These are phyloP conservation scores for Begonia peltatifolia DNA, from an alignment of 306 rosid species.

Conservation along the genomic window DNA sequence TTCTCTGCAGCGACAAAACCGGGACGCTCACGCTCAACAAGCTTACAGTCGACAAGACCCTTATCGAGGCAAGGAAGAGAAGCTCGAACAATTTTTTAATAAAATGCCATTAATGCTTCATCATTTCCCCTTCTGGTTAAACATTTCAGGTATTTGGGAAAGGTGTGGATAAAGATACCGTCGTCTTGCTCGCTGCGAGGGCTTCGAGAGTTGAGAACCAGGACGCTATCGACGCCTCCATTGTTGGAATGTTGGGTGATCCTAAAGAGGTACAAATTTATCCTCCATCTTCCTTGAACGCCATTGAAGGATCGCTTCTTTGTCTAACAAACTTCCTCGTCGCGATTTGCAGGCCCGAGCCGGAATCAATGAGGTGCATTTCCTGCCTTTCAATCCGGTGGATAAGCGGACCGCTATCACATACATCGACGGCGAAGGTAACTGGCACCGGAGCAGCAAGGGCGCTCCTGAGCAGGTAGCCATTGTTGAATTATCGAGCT, in stretches of 20 bases:
- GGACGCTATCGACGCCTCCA: not conserved
- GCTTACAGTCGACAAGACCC: slow-evolving; percentile 26
- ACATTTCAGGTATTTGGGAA: not conserved
- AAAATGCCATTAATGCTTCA: too few relatives aligned
- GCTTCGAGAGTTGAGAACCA: slow-evolving; percentile 1
- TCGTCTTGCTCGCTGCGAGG: not conserved
- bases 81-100: too few relatives aligned
- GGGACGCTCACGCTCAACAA: not conserved
- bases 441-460: slow-evolving; percentile 1
- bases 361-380: not conserved
- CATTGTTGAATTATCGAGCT: too few relatives aligned
- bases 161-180: not conserved
- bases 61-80: slow-evolving; percentile 13
- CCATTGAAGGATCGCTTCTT: not conserved
- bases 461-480: not conserved
- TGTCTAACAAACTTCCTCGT: not conserved
- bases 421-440: slow-evolving; percentile 20
- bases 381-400: not conserved
- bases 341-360: not conserved
- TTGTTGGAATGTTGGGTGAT: slow-evolving; percentile 2
- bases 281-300: not conserved
- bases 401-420: not conserved
- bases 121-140: too few relatives aligned
- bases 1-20: slow-evolving; percentile 1
- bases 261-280: not conserved